Evolutionary conservation across 805 yeast genomes (phyloP).

Genomic region (Candida gorgasii): DNA sequence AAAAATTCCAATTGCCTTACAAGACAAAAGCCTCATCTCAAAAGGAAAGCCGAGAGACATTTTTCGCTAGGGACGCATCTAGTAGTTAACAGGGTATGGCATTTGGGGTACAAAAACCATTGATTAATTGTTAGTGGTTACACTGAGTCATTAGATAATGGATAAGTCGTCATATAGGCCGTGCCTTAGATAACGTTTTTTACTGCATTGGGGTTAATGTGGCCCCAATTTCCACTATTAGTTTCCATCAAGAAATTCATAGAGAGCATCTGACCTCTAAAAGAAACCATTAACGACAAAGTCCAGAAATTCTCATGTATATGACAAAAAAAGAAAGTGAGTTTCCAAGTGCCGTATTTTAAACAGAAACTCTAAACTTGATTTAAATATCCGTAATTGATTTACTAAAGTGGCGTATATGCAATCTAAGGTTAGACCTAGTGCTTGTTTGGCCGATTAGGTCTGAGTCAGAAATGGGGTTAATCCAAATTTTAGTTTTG

Average conservation of each 20-base stretch:
- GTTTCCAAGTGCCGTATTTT: neutral
- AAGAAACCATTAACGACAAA: slow-evolving; percentile 8
- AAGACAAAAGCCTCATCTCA: slow-evolving; percentile 1
- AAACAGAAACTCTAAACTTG: neutral
- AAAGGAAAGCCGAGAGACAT: slow-evolving; percentile 2
- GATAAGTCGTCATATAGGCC: neutral
- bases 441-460: too few relatives aligned
- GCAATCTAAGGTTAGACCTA: too few relatives aligned
- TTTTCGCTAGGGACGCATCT: neutral
- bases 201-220: too few relatives aligned
- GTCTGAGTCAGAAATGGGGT: neutral
- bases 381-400: too few relatives aligned
- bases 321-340: neutral
- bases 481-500: neutral
- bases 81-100: neutral
- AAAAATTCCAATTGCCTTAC: slow-evolving; percentile 7
- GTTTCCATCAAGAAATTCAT: neutral
- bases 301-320: neutral
- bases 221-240: too few relatives aligned
- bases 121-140: neutral
- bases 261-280: slow-evolving; percentile 2
- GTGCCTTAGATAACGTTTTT: too few relatives aligned
- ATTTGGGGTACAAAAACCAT: neutral
- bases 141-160: neutral
- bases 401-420: too few relatives aligned